phyloP scores from a whole-genome alignment of 2,329 filamentous ascomycete genomes.

The Didymella pomorum region DNA sequence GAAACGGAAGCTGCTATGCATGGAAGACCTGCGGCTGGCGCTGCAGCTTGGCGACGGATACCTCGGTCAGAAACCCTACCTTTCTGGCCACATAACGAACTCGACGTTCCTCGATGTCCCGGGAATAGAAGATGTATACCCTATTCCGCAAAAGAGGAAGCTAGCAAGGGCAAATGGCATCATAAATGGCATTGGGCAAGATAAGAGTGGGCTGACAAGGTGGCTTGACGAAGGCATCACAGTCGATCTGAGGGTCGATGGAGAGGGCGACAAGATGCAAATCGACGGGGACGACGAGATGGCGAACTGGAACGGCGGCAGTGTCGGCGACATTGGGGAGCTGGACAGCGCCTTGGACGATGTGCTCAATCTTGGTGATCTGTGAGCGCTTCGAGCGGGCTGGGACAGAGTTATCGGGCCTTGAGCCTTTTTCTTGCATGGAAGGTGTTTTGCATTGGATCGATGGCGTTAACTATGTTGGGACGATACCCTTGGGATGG shows the following conservation, averaged over 20 bases:
- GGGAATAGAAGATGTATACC: conserved; percentile 40
- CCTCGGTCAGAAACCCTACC: conserved; percentile 77
- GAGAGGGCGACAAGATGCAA: conserved; percentile 40
- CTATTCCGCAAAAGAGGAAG: conserved; percentile 3
- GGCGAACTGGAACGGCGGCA: conserved; percentile 52
- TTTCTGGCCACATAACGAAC: conserved; percentile 72
- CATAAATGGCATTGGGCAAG: conserved; percentile 34
- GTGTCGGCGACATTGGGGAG: conserved; percentile 38
- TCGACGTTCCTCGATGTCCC: conserved; percentile 71
- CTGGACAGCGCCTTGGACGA: conserved; percentile 52
- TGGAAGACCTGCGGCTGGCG: conserved; percentile 79
- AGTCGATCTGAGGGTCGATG: conserved; percentile 6
- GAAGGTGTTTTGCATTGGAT: conserved; percentile 5
- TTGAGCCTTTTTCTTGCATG: conserved; percentile 1
- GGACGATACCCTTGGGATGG: conserved; percentile 10
- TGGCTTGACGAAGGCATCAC: conserved; percentile 17
- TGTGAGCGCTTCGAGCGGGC: conserved; percentile 12
- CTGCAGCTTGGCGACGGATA: conserved; percentile 78
- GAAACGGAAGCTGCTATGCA: conserved; percentile 74
- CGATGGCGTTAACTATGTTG: conserved; percentile 5
- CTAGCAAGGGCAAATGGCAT: conserved; percentile 7
- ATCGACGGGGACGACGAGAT: conserved; percentile 48
- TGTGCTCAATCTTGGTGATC: conserved; percentile 41
- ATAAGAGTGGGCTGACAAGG: conserved; percentile 19
- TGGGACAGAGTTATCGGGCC: neutral